A percentile compares a stretch with the other conserved stretches of the same genome.
Conservation (phyloP, 2,329 filamentous ascomycete species). For the Ophiostoma novo-ulmi region DNA sequence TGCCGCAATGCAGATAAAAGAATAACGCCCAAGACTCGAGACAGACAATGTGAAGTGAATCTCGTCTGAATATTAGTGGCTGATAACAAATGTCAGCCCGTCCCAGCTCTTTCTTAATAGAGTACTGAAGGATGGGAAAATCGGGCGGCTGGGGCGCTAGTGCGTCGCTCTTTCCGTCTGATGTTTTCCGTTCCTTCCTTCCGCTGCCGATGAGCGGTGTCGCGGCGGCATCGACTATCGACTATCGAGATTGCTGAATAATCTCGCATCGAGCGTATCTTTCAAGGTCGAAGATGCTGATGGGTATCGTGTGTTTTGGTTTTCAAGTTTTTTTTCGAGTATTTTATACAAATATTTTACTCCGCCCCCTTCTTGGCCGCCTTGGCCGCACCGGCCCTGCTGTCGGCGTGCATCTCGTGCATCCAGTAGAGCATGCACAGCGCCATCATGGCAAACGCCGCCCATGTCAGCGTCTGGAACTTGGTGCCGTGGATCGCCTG, state of each 20-base stretch:
- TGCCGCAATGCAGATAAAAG: background rate
- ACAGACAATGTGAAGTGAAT: background rate
- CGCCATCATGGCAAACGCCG: constrained; percentile 44
- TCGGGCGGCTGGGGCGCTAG: constrained; percentile 13
- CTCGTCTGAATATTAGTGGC: background rate
- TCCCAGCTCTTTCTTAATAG: background rate
- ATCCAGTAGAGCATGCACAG: constrained; percentile 41
- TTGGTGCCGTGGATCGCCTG: constrained; percentile 40
- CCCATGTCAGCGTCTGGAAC: constrained; percentile 46
- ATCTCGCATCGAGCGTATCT: background rate
- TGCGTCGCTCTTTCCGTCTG: background rate
- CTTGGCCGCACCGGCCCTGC: constrained; percentile 27
- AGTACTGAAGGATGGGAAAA: background rate
- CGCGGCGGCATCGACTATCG: background rate
- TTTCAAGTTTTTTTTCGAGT: too few relatives aligned
- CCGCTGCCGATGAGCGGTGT: constrained; percentile 1
- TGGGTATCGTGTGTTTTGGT: background rate
- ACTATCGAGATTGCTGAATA: background rate
- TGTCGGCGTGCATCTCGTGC: constrained; percentile 33
- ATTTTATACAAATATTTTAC: background rate
- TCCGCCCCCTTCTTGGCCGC: constrained; percentile 20
- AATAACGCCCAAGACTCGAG: background rate
- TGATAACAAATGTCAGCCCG: background rate
- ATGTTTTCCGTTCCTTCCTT: background rate
- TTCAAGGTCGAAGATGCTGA: background rate